phyloP scores from a whole-genome alignment of 345 rosid species.

The Kernera saxatilis region DNA sequence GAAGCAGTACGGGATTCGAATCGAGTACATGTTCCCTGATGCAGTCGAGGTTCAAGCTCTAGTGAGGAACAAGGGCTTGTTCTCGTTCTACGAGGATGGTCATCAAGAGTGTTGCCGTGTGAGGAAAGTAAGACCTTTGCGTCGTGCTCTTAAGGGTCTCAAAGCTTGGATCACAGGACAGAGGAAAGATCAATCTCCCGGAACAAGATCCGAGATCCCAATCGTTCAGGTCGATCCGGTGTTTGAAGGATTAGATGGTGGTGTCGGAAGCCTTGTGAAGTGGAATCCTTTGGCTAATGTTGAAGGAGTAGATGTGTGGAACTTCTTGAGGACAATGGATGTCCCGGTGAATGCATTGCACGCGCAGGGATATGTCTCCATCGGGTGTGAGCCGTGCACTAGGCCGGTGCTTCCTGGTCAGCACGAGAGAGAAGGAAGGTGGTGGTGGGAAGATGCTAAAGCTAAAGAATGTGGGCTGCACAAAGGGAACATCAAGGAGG shows the following conservation, averaged over 20 bases:
- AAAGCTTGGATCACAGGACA: conserved; percentile 98
- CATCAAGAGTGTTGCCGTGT: conserved; percentile 98
- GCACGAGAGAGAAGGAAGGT: conserved; percentile 98
- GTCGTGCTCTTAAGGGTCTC: conserved; percentile 84
- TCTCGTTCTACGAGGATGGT: conserved; percentile 92
- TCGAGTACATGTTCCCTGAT: conserved; percentile 95
- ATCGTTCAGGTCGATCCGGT: conserved; percentile 88
- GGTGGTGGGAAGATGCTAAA: conserved; percentile 99
- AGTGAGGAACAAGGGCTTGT: conserved; percentile 86
- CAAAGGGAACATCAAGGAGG: conserved; percentile 73
- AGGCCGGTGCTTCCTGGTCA: conserved; percentile 94
- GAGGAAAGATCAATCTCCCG: conserved; percentile 86
- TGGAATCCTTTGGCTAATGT: conserved; percentile 95
- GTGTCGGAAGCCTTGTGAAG: conserved; percentile 83
- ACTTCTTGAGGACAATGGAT: conserved; percentile 73
- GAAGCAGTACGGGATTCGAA: conserved; percentile 68
- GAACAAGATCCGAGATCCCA: conserved; percentile 81
- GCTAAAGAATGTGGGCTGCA: conserved; percentile 98
- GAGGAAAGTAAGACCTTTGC: conserved; percentile 88
- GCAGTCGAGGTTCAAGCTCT: conserved; percentile 88
- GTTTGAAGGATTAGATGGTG: conserved; percentile 88
- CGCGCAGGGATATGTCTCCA: conserved; percentile 70
- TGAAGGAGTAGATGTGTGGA: conserved; percentile 73
- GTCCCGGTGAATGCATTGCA: conserved; percentile 85
- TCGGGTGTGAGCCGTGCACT: conserved; percentile 98